Conservation (phyloP, 2,329 filamentous ascomycete species). For the Decorospora gaudefroyi region DNA sequence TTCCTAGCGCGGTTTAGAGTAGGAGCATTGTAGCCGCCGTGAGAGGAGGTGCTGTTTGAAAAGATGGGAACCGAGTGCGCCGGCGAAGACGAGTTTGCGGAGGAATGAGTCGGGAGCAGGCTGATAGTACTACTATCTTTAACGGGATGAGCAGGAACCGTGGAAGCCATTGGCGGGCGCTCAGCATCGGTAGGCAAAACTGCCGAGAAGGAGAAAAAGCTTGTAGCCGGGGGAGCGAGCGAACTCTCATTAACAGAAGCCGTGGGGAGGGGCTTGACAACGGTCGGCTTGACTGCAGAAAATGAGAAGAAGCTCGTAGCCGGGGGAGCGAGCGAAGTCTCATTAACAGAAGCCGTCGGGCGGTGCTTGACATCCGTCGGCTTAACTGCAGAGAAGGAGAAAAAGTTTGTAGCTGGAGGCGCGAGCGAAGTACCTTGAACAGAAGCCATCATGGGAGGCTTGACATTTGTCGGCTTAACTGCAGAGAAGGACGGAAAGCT, state of each 20-base stretch:
- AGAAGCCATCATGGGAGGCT: too few species aligned
- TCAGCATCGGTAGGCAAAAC: neutral
- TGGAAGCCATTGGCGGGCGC: neutral
- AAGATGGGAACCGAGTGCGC: neutral
- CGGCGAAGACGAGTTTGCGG: constrained; percentile 5
- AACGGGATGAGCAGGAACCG: neutral
- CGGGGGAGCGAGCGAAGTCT: too few species aligned
- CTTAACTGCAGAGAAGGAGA: too few species aligned
- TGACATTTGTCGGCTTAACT: too few species aligned
- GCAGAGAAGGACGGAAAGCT: neutral
- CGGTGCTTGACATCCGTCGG: too few species aligned
- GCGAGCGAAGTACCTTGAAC: neutral
- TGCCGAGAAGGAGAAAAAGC: constrained; percentile 4
- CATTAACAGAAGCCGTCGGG: too few species aligned
- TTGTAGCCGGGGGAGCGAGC: neutral
- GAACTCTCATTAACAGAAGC: too few species aligned
- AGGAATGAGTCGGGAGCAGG: neutral
- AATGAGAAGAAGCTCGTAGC: too few species aligned
- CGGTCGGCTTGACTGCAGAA: too few species aligned
- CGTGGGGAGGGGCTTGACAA: too few species aligned
- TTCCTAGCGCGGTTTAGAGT: constrained; percentile 15
- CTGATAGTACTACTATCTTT: neutral
- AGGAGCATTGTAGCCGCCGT: constrained; percentile 8
- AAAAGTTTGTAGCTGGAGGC: too few species aligned
- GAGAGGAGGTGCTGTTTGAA: constrained; percentile 4